phyloP scores from a whole-genome alignment of 768 basidiomycete species.

The Boletales sp. region DNA sequence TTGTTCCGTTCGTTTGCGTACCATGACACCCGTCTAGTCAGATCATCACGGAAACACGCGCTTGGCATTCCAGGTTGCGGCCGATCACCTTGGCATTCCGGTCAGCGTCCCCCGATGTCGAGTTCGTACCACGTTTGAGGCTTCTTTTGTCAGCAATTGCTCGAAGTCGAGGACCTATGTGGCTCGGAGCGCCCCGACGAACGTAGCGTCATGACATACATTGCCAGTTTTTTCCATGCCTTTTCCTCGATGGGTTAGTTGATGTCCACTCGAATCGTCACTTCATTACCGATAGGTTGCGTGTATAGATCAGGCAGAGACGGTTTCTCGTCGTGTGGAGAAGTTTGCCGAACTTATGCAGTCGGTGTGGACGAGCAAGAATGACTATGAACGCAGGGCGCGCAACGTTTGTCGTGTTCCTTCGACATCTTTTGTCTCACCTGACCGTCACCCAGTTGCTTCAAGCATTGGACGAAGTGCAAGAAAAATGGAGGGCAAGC shows the following conservation, averaged over 20 bases:
- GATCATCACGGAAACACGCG: constrained; percentile 82
- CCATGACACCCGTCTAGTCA: constrained; percentile 38
- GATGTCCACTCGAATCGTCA: neutral
- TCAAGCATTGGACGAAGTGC: constrained; percentile 59
- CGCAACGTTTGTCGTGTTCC: constrained; percentile 46
- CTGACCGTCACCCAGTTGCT: constrained; percentile 49
- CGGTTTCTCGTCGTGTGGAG: constrained; percentile 87
- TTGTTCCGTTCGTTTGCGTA: neutral
- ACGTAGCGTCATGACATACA: constrained; percentile 96
- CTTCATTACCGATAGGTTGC: neutral
- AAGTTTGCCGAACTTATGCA: constrained; percentile 97
- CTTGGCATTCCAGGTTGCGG: constrained; percentile 85
- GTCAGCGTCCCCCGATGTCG: constrained; percentile 43
- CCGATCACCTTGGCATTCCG: constrained; percentile 86
- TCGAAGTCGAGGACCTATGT: constrained; percentile 95
- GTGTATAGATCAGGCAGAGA: constrained; percentile 84
- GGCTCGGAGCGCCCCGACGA: constrained; percentile 89
- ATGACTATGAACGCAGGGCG: constrained; percentile 91
- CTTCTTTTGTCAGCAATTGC: constrained; percentile 61
- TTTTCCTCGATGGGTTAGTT: constrained; percentile 91
- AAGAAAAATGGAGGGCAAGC: constrained; percentile 64
- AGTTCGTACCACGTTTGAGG: constrained; percentile 4
- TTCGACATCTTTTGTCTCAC: neutral
- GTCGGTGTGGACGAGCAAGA: constrained; percentile 80
- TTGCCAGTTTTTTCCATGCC: constrained; percentile 96